A percentile compares a stretch with the other conserved stretches of the same genome.
These are phyloP conservation scores for Ustilago cynodontis DNA, from an alignment of 1,284 basidiomycete species.

Conservation along the genomic window DNA sequence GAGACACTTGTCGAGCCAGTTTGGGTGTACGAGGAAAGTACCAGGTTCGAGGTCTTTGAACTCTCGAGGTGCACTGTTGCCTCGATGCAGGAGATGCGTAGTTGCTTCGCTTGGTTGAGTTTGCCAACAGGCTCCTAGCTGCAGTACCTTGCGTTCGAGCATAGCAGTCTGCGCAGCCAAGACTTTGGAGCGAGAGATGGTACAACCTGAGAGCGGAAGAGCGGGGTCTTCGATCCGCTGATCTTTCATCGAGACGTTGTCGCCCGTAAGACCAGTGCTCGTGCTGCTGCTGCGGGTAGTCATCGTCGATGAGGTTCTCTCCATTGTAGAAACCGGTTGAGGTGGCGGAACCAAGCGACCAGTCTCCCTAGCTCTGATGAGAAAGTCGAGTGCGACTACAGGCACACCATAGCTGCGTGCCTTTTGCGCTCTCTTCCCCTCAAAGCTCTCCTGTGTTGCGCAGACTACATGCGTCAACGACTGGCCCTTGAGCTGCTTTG, in stretches of 20 bases:
- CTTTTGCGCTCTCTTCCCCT: conserved; percentile 31
- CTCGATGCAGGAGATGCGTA: conserved; percentile 43
- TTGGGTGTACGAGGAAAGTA: conserved; percentile 40
- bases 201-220: conserved; percentile 38
- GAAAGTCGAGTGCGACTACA: conserved; percentile 43
- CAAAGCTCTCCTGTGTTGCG: conserved; percentile 27
- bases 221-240: neutral
- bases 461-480: conserved; percentile 54
- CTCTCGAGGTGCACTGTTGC: conserved; percentile 28
- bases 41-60: conserved; percentile 17
- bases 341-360: conserved; percentile 30
- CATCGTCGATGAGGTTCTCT: conserved; percentile 9
- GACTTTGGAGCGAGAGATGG: conserved; percentile 31
- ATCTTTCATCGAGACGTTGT: conserved; percentile 3
- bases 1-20: conserved; percentile 50
- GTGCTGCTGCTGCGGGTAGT: conserved; percentile 16
- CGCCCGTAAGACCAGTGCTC: neutral
- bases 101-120: conserved; percentile 18
- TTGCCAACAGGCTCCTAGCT: conserved; percentile 48
- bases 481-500: conserved; percentile 36
- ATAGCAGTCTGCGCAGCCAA: conserved; percentile 28
- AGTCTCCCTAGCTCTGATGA: conserved; percentile 30
- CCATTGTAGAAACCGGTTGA: conserved; percentile 5
- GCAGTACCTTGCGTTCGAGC: conserved; percentile 41
- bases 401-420: conserved; percentile 41